Percentiles rank a stretch among this genome's conserved stretches.
Evolutionary conservation across 345 rosid species (phyloP).

Genomic region (Eutrema yunnanense): DNA sequence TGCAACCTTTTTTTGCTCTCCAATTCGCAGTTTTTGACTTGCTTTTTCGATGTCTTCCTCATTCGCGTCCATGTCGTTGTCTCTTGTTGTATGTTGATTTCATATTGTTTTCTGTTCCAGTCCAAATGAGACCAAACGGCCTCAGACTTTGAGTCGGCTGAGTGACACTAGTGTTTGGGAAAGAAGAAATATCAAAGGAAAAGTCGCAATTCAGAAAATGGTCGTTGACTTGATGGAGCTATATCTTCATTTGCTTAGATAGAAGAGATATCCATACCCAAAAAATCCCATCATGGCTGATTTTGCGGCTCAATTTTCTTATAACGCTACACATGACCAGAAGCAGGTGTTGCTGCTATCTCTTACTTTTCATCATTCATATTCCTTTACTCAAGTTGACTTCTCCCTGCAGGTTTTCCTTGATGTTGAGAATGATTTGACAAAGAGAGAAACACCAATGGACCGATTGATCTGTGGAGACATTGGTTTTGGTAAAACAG

Average conservation of each 20-base stretch:
- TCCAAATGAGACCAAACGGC: conserved; percentile 77
- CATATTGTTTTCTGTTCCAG: conserved; percentile 30
- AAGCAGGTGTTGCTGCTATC: conserved; percentile 44
- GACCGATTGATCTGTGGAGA: conserved; percentile 94
- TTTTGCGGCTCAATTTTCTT: conserved; percentile 65
- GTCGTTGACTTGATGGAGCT: conserved; percentile 97
- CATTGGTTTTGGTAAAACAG: conserved; percentile 98
- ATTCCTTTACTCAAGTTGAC: conserved; percentile 22
- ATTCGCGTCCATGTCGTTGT: neutral
- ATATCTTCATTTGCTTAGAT: conserved; percentile 81
- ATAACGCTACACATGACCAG: conserved; percentile 85
- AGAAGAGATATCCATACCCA: conserved; percentile 75
- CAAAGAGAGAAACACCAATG: conserved; percentile 92
- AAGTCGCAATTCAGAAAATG: conserved; percentile 95
- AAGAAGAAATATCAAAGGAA: conserved; percentile 89
- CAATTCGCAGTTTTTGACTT: neutral
- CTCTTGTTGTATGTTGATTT: neutral
- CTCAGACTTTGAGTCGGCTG: conserved; percentile 76
- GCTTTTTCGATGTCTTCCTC: neutral
- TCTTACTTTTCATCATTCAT: neutral
- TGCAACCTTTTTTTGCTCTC: neutral
- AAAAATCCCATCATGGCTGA: conserved; percentile 60
- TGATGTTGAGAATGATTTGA: conserved; percentile 89
- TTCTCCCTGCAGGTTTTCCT: conserved; percentile 67
- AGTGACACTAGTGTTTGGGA: conserved; percentile 79